Evolutionary conservation across 2,329 filamentous ascomycete species (phyloP), one percentile per base, ranked within the genome.

Genomic region (Pseudopithomyces chartarum): DNA sequence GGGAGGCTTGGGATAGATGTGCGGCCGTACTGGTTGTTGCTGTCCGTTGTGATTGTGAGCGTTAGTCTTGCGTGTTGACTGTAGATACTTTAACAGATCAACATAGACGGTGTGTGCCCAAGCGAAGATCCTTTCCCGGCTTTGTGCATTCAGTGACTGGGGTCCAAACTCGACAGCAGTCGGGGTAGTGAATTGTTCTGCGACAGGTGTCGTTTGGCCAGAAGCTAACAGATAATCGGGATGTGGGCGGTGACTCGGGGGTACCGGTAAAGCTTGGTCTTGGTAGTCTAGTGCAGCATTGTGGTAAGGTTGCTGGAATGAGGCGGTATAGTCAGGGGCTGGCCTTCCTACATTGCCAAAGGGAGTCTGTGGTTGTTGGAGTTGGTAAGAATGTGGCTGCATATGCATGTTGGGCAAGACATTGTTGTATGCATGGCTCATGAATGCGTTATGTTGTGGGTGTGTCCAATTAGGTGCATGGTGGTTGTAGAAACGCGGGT

Each of bases 1-100:
- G 17, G 85, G 85, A 29, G 85, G 85, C 63, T 83, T 86, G 0
- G 85, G 85, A 55, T 85, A 88, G 49, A 87, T 86, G 57, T 80
- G 82, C 2, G 84, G 84, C 63, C 85, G 82, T 42, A 78, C 65
- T 22, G 78, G 59, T 13, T 78, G 68, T 38, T 79, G 79, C 20
- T 78, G 75, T 22, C 76, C 76, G 53, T 79, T 77, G 8, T 70
- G 65, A 54, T 81, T 54, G 61, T 77, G 73, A 26, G 75, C 67
- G 55, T 73, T 74, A 26, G 71, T 66, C 47, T 78, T 79, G 17
- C 78, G 69, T 3, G 77, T 79, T 23, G 79, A 77, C 56, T 82
- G 79, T 6, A 82, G 73, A 63, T 76, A 81, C 42, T 73, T 80
- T 43, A 82, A 72, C 15, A 82, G 73, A 52, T 82, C 79, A 40